Base-by-base conservation (phyloP, 352 stramenopile genomes). In the Pythium volutum region DNA sequence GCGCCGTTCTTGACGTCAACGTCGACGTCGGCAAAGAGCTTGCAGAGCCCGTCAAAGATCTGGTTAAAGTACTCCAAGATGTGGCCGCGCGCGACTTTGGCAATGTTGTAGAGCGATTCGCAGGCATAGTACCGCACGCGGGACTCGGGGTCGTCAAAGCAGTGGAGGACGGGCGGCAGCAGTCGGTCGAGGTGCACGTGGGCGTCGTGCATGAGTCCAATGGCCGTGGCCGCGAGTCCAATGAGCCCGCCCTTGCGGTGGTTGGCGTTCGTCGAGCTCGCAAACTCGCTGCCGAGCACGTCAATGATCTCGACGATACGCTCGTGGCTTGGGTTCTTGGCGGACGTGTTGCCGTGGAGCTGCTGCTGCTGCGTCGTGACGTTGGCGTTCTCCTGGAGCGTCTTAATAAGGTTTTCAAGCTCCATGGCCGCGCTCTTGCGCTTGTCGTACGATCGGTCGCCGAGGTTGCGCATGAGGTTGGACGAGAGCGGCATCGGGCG, bases 91-190 rank as follows among this genome's bases (percentile, higher is more conserved):
- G 97, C 95, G 48, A 97, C 89, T 73, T 99, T 99, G 38, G 96
- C 96, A 71, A 99, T 99, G 77, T 99, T 99, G 84, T 99, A 99
- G 33, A 99, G 77, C 47, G 85, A 96, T 74, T 99, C 98, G 71
- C 97, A 99, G 4, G 97, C 97, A 73, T 99, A 99, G 77, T 99
- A 99, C 18, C 95, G 81, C 29, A 98, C 97, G 51, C 97, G 81
- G 29, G 86, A 96, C 78, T 99, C 97, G 0, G 97, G 96, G 74
- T 99, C 97, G 69, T 99, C 97, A 69, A 99, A 99, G 73, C 97
- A 99, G 67, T 99, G 96, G 52, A 99, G 81, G 54, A 99, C 96
- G 0, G 97, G 97, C 39, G 97, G 96, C 22, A 99, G 70, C 18
- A 99, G 66, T 55, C 93, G 87, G 60, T 97, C 88, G 38, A 99